Base-by-base conservation (phyloP, 1,284 basidiomycete genomes). In the Moesziomyces aphidis region DNA sequence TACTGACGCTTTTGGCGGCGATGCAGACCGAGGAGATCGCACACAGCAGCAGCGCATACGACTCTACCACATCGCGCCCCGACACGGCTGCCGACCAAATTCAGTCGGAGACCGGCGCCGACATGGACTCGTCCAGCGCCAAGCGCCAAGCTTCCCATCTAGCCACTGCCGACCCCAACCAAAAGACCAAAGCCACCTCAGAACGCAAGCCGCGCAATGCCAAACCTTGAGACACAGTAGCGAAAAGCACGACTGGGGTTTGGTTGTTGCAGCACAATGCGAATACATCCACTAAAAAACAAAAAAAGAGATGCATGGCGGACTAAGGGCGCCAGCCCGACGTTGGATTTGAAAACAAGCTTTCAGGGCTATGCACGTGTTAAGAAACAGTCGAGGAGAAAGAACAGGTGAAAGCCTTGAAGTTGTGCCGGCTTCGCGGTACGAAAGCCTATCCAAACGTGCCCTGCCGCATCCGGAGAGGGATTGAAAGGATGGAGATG, bases 251-350 rank as follows among this genome's bases (percentile, higher is more conserved):
- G 44, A 59, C 55, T 59, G n/a, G 26, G 65, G 58, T 69, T 62
- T 6, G 23, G 34, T 58, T 50, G 19, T 34, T 44, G 43, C 19
- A 45, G 34, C 13, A 22, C 22, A 52, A 66, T 75, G 72, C 72
- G 61, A 75, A 56, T 62, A 62, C 61, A 74, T 69, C 66, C 71
- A 68, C 61, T 24, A 48, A 22, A 47, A 49, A 55, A 47, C 46
- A 55, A 48, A 31, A 24, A 44, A 28, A 59, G 45, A 28, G 58
- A 73, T 60, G 66, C 52, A 55, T 36, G 50, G 54, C 46, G 61
- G 66, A 70, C 72, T 75, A 71, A 70, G 72, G 67, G 72, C 72
- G 55, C 72, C 72, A 46, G 72, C 72, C 72, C 72, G 72, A 75
- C 72, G 72, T 67, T 57, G 55, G 61, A 61, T 62, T 61, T 68